Conservation (phyloP, 306 rosid species). For the Amphicarpaea edgeworthii region DNA sequence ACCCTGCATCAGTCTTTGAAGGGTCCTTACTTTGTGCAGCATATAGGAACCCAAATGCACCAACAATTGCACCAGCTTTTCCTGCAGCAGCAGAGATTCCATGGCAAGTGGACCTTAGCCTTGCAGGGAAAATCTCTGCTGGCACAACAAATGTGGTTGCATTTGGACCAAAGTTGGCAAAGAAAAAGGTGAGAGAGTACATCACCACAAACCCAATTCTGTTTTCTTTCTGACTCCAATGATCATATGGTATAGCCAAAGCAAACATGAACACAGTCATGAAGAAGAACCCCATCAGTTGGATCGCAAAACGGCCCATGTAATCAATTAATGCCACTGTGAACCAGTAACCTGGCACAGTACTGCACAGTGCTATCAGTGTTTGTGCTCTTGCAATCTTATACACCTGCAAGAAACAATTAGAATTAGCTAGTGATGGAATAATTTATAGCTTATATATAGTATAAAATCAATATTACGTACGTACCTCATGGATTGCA, state of each 20-base stretch:
- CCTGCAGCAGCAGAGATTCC: slow-evolving; percentile 87
- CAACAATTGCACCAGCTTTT: slow-evolving; percentile 90
- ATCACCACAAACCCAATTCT: slow-evolving; percentile 65
- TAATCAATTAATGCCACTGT: slow-evolving; percentile 67
- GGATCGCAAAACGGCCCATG: slow-evolving; percentile 76
- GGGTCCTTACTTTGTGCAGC: slow-evolving; percentile 65
- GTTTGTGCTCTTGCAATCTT: slow-evolving; percentile 77
- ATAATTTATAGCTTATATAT: too few species aligned
- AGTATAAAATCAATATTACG: too few species aligned
- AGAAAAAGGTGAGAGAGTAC: slow-evolving; percentile 78
- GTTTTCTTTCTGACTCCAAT: slow-evolving; percentile 58
- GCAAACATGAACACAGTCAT: slow-evolving; percentile 94
- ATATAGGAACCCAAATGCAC: slow-evolving; percentile 84
- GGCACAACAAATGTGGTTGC: slow-evolving; percentile 86
- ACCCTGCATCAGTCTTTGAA: slow-evolving; percentile 58
- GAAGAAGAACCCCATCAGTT: slow-evolving; percentile 77
- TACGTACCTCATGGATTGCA: slow-evolving; percentile 62
- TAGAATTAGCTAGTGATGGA: neutral
- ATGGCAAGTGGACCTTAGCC: slow-evolving; percentile 84
- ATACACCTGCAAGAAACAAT: slow-evolving; percentile 48
- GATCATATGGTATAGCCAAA: slow-evolving; percentile 78
- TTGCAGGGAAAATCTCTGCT: slow-evolving; percentile 83
- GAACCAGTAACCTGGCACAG: slow-evolving; percentile 91
- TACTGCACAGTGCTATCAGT: slow-evolving; percentile 73
- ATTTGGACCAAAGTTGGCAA: slow-evolving; percentile 86